Evolutionary conservation across 2,329 filamentous ascomycete species (phyloP), one percentile per base, ranked within the genome.

Genomic region (Ilyonectria destructans): DNA sequence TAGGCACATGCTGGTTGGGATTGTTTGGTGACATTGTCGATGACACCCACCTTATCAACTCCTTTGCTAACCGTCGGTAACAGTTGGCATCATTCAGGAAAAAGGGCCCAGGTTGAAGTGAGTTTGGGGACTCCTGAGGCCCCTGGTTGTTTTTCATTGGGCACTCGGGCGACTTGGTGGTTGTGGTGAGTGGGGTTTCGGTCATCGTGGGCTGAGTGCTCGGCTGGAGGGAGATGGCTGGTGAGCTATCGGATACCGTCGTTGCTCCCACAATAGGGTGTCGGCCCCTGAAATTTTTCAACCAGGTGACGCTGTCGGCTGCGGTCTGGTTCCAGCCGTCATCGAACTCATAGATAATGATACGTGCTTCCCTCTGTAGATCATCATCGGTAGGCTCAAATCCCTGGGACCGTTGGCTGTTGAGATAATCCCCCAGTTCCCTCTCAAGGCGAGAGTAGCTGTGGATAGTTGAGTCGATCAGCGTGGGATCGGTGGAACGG

Each of bases 281-380:
- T 57, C 86, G 83, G 46, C 81, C 77, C 66, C 83, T 86, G 79
- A 91, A 91, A 13, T 83, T 79, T 4, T 80, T 77, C 1, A 91
- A 80, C 86, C 88, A 90, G 4, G 82, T 77, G 3, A 80, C 70
- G 67, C 89, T 88, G 69, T 91, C 89, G 3, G 88, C 87, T 0
- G 85, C 86, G 1, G 89, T 91, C 73, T 90, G 89, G 69, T 91
- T 91, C 88, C 89, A 91, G 10, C 85, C 85, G 71, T 91, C 89
- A 59, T 90, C 88, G 65, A 84, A 86, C 54, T 89, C 88, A 77
- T 89, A 91, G 23, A 91, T 88, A 71, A 91, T 89, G 58, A 89
- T 82, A 69, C 89, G 85, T 23, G 88, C 89, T 71, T 90, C 82
- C 31, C 80, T 81, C 72, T 90, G 89, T 45, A 91, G 77, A 52